Evolutionary conservation across 345 rosid genomes (phyloP).

Genomic region (Cardiospermum halicacabum): DNA sequence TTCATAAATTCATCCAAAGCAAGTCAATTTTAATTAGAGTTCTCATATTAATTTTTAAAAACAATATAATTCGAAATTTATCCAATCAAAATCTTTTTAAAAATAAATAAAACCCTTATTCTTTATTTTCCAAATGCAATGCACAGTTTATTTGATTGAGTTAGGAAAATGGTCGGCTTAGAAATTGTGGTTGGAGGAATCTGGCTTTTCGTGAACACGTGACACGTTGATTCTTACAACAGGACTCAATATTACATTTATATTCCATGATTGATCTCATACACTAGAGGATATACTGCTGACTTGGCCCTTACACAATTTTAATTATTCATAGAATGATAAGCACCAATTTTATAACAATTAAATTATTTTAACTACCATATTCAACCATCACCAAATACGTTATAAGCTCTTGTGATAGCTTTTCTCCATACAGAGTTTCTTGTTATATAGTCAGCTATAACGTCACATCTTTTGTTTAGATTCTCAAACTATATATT

Average conservation of each 20-base stretch:
- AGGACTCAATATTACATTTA: conserved; percentile 11
- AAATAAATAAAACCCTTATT: too few species aligned
- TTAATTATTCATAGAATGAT: background rate
- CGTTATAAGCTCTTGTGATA: background rate
- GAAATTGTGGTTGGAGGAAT: background rate
- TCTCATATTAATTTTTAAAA: background rate
- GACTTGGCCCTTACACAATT: background rate
- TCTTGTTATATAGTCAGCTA: background rate
- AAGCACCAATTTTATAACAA: background rate
- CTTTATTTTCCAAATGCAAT: background rate
- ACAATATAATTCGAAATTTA: too few species aligned
- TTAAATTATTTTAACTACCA: background rate
- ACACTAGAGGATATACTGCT: too few species aligned
- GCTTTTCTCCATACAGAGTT: background rate
- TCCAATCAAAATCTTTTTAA: too few species aligned
- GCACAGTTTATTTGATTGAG: background rate
- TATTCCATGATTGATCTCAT: too few species aligned
- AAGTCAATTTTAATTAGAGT: background rate
- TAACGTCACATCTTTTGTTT: too few species aligned
- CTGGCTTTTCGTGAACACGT: conserved; percentile 11
- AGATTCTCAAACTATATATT: too few species aligned
- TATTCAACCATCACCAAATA: background rate
- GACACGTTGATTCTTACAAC: conserved; percentile 12
- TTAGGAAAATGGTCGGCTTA: background rate
- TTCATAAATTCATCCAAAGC: background rate